A percentile compares a stretch with the other conserved stretches of the same genome.
These are phyloP conservation scores for Hymenoscyphus salicellus DNA, from an alignment of 2,329 filamentous ascomycete species.

Conservation along the genomic window DNA sequence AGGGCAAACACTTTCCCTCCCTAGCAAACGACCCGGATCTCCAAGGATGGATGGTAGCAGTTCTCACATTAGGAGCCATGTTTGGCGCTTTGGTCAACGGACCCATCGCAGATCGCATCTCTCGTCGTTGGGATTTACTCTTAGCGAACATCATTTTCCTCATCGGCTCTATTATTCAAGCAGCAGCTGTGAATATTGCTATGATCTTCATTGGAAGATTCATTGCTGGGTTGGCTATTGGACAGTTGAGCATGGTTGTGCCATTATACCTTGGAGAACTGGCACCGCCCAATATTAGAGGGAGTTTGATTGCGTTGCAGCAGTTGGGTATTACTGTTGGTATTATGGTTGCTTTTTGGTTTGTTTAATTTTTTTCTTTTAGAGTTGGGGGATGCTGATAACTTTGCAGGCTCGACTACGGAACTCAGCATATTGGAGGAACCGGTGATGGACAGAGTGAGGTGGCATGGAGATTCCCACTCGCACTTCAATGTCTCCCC, in stretches of 20 bases:
- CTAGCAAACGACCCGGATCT: conserved; percentile 42
- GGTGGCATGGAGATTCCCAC: conserved; percentile 35
- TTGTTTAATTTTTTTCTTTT: not conserved
- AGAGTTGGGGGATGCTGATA: not conserved
- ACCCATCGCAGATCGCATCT: conserved; percentile 64
- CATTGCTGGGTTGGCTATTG: conserved; percentile 57
- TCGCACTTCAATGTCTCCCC: conserved; percentile 58
- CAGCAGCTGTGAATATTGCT: conserved; percentile 54
- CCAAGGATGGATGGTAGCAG: conserved; percentile 18
- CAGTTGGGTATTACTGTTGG: conserved; percentile 59
- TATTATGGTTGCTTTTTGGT: conserved; percentile 48
- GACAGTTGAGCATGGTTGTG: conserved; percentile 42
- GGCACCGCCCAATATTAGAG: conserved; percentile 59
- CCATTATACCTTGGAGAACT: conserved; percentile 18
- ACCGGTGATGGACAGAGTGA: conserved; percentile 38
- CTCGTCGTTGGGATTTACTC: conserved; percentile 65
- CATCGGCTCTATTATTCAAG: conserved; percentile 65
- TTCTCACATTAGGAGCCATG: conserved; percentile 45
- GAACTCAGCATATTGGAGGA: conserved; percentile 43
- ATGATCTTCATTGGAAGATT: conserved; percentile 65
- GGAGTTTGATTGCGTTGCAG: conserved; percentile 60
- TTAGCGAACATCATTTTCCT: conserved; percentile 64
- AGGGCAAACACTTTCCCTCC: conserved; percentile 40
- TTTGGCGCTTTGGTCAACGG: conserved; percentile 67
- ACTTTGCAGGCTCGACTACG: conserved; percentile 37